Evolutionary conservation across 1,284 basidiomycete genomes (phyloP).

Genomic region (Cryptococcus floricola): DNA sequence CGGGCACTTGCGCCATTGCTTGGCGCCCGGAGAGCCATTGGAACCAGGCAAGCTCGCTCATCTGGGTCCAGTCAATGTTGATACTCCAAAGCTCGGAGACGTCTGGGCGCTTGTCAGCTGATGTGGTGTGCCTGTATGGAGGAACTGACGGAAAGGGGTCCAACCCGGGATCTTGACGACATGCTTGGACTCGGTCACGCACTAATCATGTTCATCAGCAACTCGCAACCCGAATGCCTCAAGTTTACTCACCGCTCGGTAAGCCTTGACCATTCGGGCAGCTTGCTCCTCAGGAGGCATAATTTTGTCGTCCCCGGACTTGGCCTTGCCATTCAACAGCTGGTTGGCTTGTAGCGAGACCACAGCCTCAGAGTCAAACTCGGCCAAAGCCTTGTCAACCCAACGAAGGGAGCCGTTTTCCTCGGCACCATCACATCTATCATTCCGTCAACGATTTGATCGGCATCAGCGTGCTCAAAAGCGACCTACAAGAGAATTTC

Average conservation of each 20-base stretch:
- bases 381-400: slow-evolving; percentile 3
- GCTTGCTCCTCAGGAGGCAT: background rate
- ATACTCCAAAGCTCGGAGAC: slow-evolving; percentile 16
- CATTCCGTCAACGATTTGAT: background rate
- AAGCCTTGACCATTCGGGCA: slow-evolving; percentile 1
- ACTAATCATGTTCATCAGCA: background rate
- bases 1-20: background rate
- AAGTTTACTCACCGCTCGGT: background rate
- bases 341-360: background rate
- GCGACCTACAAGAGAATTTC: slow-evolving; percentile 9
- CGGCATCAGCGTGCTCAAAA: background rate
- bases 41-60: slow-evolving; percentile 7
- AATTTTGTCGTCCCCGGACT: background rate
- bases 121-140: background rate
- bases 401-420: slow-evolving; percentile 11
- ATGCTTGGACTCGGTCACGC: slow-evolving; percentile 6
- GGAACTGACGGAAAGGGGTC: slow-evolving; percentile 14
- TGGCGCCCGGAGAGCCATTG: slow-evolving; percentile 7
- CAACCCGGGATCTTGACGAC: slow-evolving; percentile 12
- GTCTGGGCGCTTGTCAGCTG: slow-evolving; percentile 3
- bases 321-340: background rate
- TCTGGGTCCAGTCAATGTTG: slow-evolving; percentile 5
- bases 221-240: too few relatives aligned
- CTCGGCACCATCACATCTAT: slow-evolving; percentile 4
- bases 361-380: background rate